Percentiles rank a stretch among this genome's conserved stretches.
These are phyloP conservation scores for Mycena rebaudengoi DNA, from an alignment of 768 basidiomycete species.

Conservation along the genomic window DNA sequence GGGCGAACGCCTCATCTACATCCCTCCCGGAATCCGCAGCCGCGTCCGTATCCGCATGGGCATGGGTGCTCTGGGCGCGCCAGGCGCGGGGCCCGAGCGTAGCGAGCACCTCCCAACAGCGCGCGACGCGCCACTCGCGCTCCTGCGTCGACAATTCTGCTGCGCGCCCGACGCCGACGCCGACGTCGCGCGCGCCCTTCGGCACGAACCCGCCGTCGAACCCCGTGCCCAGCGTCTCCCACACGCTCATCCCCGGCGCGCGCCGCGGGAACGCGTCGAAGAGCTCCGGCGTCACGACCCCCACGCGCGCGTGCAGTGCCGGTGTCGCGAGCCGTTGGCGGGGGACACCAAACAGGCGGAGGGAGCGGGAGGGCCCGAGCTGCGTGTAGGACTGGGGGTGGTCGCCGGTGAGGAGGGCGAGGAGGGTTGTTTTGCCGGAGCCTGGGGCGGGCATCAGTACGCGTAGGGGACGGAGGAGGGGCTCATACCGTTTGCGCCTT, in stretches of 20 bases:
- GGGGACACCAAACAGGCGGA: constrained; percentile 68
- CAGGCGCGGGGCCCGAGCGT: constrained; percentile 70
- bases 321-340: constrained; percentile 76
- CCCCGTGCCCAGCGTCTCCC: constrained; percentile 87
- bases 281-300: constrained; percentile 89
- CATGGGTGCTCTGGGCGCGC: constrained; percentile 33
- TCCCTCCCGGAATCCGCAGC: too few species aligned
- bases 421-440: constrained; percentile 94
- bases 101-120: constrained; percentile 65
- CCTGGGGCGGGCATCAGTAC: constrained; percentile 51
- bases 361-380: constrained; percentile 49
- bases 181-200: constrained; percentile 51
- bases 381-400: constrained; percentile 95
- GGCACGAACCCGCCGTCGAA: constrained; percentile 87
- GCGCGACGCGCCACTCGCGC: constrained; percentile 43
- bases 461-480: neutral
- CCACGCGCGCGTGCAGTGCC: constrained; percentile 70
- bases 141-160: constrained; percentile 42
- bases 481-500: constrained; percentile 81
- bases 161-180: constrained; percentile 51
- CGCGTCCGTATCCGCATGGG: neutral
- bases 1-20: constrained; percentile 50
- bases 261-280: constrained; percentile 90
- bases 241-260: constrained; percentile 65
- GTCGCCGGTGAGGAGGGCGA: constrained; percentile 90